A percentile compares a stretch with the other conserved stretches of the same genome.
Evolutionary conservation across 225 moss, liverwort and hornwort species (phyloP).

Genomic region (Climacium dendroides): DNA sequence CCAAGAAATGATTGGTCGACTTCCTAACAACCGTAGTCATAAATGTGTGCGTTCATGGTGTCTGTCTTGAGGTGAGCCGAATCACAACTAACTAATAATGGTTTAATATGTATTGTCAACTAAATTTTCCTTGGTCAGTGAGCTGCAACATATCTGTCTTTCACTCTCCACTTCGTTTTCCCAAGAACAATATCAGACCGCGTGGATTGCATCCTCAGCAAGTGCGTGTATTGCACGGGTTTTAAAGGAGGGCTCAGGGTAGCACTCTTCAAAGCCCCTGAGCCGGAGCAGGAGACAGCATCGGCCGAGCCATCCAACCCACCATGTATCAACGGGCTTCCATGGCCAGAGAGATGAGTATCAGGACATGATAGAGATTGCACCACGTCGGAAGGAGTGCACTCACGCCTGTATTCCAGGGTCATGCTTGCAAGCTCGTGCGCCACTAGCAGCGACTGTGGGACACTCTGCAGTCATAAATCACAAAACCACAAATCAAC

Average conservation of each 20-base stretch:
- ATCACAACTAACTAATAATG: neutral
- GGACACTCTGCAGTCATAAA: slow-evolving; percentile 48
- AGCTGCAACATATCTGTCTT: slow-evolving; percentile 36
- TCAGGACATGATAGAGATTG: slow-evolving; percentile 72
- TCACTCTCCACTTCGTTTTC: slow-evolving; percentile 66
- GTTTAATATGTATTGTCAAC: neutral
- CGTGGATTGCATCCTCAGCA: slow-evolving; percentile 64
- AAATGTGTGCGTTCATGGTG: neutral
- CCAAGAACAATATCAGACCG: slow-evolving; percentile 68
- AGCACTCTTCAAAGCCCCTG: slow-evolving; percentile 47
- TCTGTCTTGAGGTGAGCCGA: neutral
- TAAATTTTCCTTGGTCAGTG: neutral
- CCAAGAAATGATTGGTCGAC: neutral
- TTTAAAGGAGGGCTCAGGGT: neutral
- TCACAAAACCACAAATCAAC: neutral
- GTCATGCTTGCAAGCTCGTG: slow-evolving; percentile 80
- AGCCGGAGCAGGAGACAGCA: slow-evolving; percentile 59
- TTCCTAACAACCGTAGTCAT: neutral
- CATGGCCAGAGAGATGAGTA: neutral
- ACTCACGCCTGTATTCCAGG: slow-evolving; percentile 73
- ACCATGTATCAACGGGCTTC: slow-evolving; percentile 8
- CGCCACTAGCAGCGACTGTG: slow-evolving; percentile 54
- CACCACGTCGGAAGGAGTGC: slow-evolving; percentile 70
- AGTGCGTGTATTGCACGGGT: slow-evolving; percentile 53
- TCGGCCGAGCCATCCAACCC: slow-evolving; percentile 67